Base-by-base conservation (phyloP, 1,284 basidiomycete genomes). In the Fistulina hepatica region DNA sequence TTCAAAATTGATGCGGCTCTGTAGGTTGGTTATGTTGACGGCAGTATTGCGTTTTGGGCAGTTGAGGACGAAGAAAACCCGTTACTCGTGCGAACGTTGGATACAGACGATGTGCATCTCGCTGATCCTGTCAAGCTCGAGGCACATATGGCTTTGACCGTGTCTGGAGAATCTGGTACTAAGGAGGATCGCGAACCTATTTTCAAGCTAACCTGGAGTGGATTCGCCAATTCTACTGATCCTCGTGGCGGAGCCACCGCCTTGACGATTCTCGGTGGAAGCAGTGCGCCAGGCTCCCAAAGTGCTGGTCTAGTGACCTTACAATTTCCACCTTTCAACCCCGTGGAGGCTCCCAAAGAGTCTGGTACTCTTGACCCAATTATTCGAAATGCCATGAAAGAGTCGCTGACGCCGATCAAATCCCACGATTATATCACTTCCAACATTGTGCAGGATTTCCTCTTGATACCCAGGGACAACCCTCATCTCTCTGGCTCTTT, bases 181-280 rank as follows among this genome's bases (percentile, higher is more conserved):
- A n/a, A n/a, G n/a, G n/a, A n/a, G n/a, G 42, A 53, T 3, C 65
- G 78, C 44, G 90, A 94, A 54, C 88, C 91, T 1, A 78, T 97
- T 31, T 93, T 88, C 69, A 91, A 89, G 56, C 65, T 95, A 5
- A 64, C 81, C 0, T 95, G 92, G 92, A 81, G 78, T 38, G 69
- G 72, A 2, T 88, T 81, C 55, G 64, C 76, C 0, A 75, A 80
- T 46, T 71, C 73, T 3, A 53, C 64, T 4, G 76, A 79, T 56
- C 68, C 73, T 11, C 64, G 73, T 39, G 72, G 74, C 23, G 81
- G 81, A 3, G 71, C 76, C 32, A 86, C 84, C 1, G 64, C 76
- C 2, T 59, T 97, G 9, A 69, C 83, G 0, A 66, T 94, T 6
- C 67, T 97, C 11, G 91, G 91, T 12, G 91, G 91, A 79, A 27